Evolutionary conservation across 495 filamentous ascomycete species (phyloP), one percentile per base, ranked within the genome.

Genomic region (Immersiella caudata): DNA sequence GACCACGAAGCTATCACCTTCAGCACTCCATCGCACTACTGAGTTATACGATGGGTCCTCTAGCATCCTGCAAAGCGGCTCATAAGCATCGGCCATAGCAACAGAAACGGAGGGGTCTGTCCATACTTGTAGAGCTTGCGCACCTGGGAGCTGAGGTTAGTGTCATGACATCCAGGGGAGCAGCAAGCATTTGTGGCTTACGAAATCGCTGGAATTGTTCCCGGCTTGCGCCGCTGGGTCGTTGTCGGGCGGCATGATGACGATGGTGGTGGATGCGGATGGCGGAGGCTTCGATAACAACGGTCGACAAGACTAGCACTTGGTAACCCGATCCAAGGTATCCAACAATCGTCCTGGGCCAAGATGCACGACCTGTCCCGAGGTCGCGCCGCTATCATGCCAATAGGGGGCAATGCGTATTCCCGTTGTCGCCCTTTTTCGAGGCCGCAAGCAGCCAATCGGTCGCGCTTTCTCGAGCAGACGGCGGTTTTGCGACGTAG

Each of bases 101-200:
- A 69, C 65, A 67, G 69, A 58, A 68, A 24, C 35, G 51, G 20
- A 16, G 26, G 35, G 56, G 46, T 24, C 52, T 24, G 81, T 87
- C 77, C 67, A 58, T 82, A 99, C 95, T 97, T 97, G 85, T 97
- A 98, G 72, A 99, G 82, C 80, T 99, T 99, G 83, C 94, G 93
- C 74, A 99, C 95, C 95, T 99, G 22, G 55, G 18, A 46, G 35
- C 27, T 21, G 33, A 29, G 62, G 26, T 16, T 52, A 57, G 64
- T 27, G 22, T 22, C 27, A 16, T 27, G 36, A 58, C 64, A 58
- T 20, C 66, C 58, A 27, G 33, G 33, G n/a, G 33, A 2, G 22
- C 46, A 26, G 35, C 20, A 16, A 27, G 24, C 59, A 26, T 60
- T 52, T 8, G 12, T 25, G 49, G 75, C 81, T 80, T 68, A 84